A percentile compares a stretch with the other conserved stretches of the same genome.
Evolutionary conservation across 352 stramenopile genomes (phyloP).

Genomic region (Phytophthora multivora): DNA sequence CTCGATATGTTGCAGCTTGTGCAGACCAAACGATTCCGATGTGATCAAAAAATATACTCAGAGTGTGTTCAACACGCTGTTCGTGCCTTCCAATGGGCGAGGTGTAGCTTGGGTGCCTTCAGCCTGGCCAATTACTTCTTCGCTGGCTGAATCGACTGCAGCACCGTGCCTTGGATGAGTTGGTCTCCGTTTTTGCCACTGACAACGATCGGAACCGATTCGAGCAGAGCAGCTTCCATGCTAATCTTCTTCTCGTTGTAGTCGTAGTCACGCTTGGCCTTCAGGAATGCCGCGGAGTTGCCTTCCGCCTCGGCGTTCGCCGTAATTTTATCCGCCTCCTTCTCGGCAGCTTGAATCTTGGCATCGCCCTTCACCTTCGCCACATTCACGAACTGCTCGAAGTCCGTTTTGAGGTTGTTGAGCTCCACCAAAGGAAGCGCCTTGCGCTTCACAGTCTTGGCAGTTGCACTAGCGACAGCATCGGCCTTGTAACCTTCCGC

Average conservation of each 20-base stretch:
- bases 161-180: constrained; percentile 55
- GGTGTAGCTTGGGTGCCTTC: not conserved
- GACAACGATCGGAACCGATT: constrained; percentile 74
- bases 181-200: constrained; percentile 86
- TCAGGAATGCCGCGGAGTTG: constrained; percentile 58
- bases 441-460: constrained; percentile 66
- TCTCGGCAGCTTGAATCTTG: constrained; percentile 67
- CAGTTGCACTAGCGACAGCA: constrained; percentile 56
- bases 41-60: constrained; percentile 4
- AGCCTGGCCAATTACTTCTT: constrained; percentile 12
- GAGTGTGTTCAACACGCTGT: not conserved
- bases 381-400: constrained; percentile 71
- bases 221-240: constrained; percentile 61
- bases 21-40: not conserved
- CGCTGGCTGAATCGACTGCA: constrained; percentile 19
- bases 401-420: constrained; percentile 58
- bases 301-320: constrained; percentile 65
- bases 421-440: constrained; percentile 61
- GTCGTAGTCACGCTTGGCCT: constrained; percentile 81
- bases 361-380: constrained; percentile 68
- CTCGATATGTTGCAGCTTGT: not conserved
- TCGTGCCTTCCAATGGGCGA: constrained; percentile 20
- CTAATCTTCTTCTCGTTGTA: constrained; percentile 76
- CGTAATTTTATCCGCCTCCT: constrained; percentile 57
- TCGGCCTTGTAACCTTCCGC: constrained; percentile 73